Evolutionary conservation across 495 filamentous ascomycete genomes (phyloP), one percentile per base, ranked within the genome.

Genomic region (Penicillium cosmopolitanum): DNA sequence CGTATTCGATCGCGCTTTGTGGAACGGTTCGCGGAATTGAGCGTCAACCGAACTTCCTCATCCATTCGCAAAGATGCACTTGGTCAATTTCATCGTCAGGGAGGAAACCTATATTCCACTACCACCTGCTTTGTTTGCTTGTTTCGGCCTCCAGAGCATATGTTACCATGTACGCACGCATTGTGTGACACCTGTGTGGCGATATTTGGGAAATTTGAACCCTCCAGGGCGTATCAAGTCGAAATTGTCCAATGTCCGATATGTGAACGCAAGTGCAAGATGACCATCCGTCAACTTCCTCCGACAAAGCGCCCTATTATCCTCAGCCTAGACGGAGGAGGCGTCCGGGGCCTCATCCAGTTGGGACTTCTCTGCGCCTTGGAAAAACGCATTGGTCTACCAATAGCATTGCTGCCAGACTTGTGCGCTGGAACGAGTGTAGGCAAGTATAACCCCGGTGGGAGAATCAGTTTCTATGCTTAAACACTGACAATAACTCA

Each of bases 251-350:
- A 72, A 73, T 75, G 67, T 43, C 58, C 66, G 0, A 35, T 72
- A n/a, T 82, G 77, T 70, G 60, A 67, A 34, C 68, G 80, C 13
- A 57, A 53, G 35, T 67, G 75, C 28, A 77, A 66, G 10, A 7
- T 63, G 6, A 60, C 36, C 0, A 46, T 72, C 12, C 60, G 62
- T 5, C 55, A 61, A 54, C 52, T 68, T 4, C 84, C 79, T 13
- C 65, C 66, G 10, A 67, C 71, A 16, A 80, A 84, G 8, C 81
- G 82, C 10, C 70, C 77, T 4, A 69, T 85, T 18, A 68, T 87
- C 40, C 75, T 88, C 6, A 78, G 73, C 44, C 68, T 90, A n/a
- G 85, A 89, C 64, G 84, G 85, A 0, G 82, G 83, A 8, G 82
- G 83, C 2, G 64, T 82, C 8, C 70, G 82, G 0, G 82, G 78